Base-by-base conservation (phyloP, 2,329 filamentous ascomycete species). In the Ophiobolus disseminans region DNA sequence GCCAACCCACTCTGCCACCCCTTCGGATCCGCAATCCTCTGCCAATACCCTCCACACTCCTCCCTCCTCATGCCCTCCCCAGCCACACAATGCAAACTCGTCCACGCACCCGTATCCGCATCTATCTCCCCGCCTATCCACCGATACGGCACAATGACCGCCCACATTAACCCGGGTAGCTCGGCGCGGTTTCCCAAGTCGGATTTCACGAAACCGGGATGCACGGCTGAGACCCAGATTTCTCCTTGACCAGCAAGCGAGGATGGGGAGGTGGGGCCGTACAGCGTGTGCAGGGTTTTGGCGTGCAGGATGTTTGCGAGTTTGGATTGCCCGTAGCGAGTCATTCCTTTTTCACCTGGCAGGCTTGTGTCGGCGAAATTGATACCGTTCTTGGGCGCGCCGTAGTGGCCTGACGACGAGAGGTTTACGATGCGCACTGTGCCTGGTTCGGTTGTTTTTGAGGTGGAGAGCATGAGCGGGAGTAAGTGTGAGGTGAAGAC, bases 401-500 rank as follows among this genome's bases (percentile, higher is more conserved):
- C 19, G 9, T 45, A 17, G 25, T 63, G 60, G 1, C 55, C 61
- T 8, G 45, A 50, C 22, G 53, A 58, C 4, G 50, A 58, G 9
- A 66, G 30, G 19, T 53, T 57, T 4, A 66, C 55, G 16, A 68
- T 53, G 5, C 64, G 48, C 7, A 56, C 54, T 3, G 37, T 45
- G n/a, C 73, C 70, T 2, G 76, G 75, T 5, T 66, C 52, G 10
- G 68, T 53, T 34, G 75, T 16, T 1, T 61, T 64, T 2, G 49
- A 21, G 1, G 55, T 53, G 4, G 20, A 4, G 4, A 40, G 32
- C 38, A 59, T 35, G n/a, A 57, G 5, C 1, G 70, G 72, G 2
- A 76, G 59, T 1, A 80, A 59, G 1, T 75, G 62, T 11, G 69
- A 69, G 10, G 70, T 76, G 13, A 80, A 61, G 0, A 79, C 51